These are phyloP conservation scores for Macaranga tanarius DNA, from an alignment of 441 rosid genomes.

Conservation along the genomic window DNA sequence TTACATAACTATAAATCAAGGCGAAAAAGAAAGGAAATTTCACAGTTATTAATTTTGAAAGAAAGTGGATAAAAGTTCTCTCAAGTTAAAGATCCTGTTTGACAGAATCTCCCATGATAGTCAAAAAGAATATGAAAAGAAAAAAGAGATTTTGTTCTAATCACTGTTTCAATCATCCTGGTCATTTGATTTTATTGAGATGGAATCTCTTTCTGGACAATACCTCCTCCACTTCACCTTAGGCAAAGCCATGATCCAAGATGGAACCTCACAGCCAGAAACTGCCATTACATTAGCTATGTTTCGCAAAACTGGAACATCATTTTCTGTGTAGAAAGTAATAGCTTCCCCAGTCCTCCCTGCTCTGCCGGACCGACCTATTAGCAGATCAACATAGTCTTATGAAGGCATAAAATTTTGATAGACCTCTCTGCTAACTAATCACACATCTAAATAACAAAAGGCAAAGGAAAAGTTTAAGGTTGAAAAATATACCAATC, in stretches of 20 bases:
- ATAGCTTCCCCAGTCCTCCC: slow-evolving; percentile 90
- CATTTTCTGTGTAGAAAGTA: slow-evolving; percentile 80
- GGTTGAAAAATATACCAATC: slow-evolving; percentile 56
- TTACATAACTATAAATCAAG: no score
- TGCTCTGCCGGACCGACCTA: slow-evolving; percentile 93
- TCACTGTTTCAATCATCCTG: slow-evolving; percentile 24
- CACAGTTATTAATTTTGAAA: no score
- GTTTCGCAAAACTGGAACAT: slow-evolving; percentile 69
- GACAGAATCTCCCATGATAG: neutral
- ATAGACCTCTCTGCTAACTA: neutral
- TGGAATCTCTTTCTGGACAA: slow-evolving; percentile 69
- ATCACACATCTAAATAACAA: neutral
- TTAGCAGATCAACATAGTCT: slow-evolving; percentile 17
- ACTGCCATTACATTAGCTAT: slow-evolving; percentile 79
- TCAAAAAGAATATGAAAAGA: neutral
- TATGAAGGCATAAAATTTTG: neutral
- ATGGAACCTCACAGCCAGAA: slow-evolving; percentile 87
- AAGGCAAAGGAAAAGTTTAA: neutral
- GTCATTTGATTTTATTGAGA: slow-evolving; percentile 60
- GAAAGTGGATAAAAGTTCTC: no score
- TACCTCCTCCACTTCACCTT: slow-evolving; percentile 82
- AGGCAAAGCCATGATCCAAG: slow-evolving; percentile 68
- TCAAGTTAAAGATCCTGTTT: no score
- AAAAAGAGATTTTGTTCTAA: neutral
- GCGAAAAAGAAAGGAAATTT: no score